Conservation (phyloP, 345 rosid species). For the Fremontodendron californicum region DNA sequence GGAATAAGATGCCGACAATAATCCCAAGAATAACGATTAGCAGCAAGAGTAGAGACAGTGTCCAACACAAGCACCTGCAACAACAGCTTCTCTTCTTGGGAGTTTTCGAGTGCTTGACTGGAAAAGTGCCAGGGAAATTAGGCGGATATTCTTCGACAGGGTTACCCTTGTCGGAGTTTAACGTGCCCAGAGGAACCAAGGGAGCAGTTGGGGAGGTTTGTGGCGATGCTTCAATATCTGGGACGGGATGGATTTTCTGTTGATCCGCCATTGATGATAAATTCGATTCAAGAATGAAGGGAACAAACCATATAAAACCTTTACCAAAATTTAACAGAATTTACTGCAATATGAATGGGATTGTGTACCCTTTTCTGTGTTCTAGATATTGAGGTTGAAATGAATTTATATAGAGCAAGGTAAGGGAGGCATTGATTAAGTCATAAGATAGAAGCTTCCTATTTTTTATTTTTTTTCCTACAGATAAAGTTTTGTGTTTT, state of each 20-base stretch:
- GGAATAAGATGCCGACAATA: constrained; percentile 50
- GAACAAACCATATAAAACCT: background rate
- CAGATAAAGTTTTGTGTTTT: background rate
- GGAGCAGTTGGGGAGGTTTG: constrained; percentile 44
- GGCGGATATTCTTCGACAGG: constrained; percentile 28
- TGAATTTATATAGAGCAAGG: background rate
- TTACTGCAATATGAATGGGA: background rate
- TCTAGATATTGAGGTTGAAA: background rate
- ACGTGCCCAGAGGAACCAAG: constrained; percentile 40
- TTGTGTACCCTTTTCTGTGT: background rate
- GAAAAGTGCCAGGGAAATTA: constrained; percentile 29
- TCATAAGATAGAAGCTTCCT: constrained; percentile 12
- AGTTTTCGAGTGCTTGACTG: constrained; percentile 34
- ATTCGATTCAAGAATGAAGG: background rate
- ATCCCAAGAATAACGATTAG: constrained; percentile 43
- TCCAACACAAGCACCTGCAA: constrained; percentile 70
- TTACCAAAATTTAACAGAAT: background rate
- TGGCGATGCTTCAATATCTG: constrained; percentile 47
- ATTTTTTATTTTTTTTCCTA: background rate
- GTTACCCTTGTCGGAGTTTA: constrained; percentile 47
- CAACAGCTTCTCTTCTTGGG: constrained; percentile 52
- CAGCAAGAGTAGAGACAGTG: constrained; percentile 43
- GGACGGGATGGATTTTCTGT: constrained; percentile 59
- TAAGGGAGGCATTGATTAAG: background rate
- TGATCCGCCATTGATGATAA: constrained; percentile 44